These are phyloP conservation scores for Ustulina deusta DNA, from an alignment of 2,329 filamentous ascomycete genomes.

Conservation along the genomic window DNA sequence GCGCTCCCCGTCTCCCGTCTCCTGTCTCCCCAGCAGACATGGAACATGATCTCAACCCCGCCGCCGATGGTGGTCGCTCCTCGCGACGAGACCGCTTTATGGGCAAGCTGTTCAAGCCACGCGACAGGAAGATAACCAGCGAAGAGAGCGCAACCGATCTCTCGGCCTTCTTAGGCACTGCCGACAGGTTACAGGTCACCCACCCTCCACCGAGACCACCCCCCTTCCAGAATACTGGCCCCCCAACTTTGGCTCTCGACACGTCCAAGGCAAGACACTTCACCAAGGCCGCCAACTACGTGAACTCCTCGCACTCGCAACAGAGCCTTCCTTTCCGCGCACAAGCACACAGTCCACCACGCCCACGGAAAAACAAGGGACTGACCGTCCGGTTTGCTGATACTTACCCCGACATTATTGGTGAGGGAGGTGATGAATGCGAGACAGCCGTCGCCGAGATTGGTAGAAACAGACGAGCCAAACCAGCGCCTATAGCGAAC, in stretches of 20 bases:
- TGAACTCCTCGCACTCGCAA: conserved; percentile 56
- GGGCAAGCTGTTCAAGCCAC: conserved; percentile 69
- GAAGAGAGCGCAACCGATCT: conserved; percentile 63
- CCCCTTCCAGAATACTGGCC: conserved; percentile 46
- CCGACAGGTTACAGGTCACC: conserved; percentile 66
- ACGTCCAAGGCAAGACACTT: conserved; percentile 67
- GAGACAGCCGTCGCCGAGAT: conserved; percentile 79
- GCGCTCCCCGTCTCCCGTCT: conserved; percentile 11
- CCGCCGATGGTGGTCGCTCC: conserved; percentile 47
- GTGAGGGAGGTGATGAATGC: conserved; percentile 90
- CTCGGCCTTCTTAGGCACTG: conserved; percentile 69
- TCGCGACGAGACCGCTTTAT: conserved; percentile 63
- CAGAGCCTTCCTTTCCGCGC: conserved; percentile 59
- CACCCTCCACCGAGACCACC: conserved; percentile 60
- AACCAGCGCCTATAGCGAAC: conserved; percentile 52
- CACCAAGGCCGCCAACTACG: conserved; percentile 64
- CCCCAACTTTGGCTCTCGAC: conserved; percentile 65
- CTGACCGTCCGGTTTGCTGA: conserved; percentile 80
- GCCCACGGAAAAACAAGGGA: conserved; percentile 68
- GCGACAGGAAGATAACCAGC: conserved; percentile 53
- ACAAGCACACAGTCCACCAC: conserved; percentile 59
- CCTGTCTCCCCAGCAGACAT: conserved; percentile 37
- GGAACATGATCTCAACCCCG: conserved; percentile 47
- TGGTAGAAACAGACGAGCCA: conserved; percentile 65
- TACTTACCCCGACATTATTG: conserved; percentile 82